Evolutionary conservation across 805 yeast genomes (phyloP).

Genomic region (Saturnispora hagleri): DNA sequence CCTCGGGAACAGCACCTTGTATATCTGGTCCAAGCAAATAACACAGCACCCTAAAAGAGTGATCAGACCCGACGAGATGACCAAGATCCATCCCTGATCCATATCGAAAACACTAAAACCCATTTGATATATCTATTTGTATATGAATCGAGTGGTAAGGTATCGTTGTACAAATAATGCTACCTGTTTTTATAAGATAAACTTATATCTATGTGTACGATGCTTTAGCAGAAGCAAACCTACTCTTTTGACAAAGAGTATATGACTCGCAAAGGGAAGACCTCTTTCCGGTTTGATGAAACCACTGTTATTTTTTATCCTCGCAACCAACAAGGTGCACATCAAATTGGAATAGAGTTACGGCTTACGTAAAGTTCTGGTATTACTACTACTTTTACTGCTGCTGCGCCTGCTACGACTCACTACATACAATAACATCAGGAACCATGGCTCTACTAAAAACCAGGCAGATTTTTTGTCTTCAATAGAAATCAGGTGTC

Average conservation of each 20-base stretch:
- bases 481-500: slow-evolving; percentile 10
- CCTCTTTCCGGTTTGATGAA: not conserved
- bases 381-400: not conserved
- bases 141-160: not conserved
- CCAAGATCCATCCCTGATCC: slow-evolving; percentile 56
- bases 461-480: slow-evolving; percentile 10
- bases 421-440: not conserved
- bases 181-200: not conserved
- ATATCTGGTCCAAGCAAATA: slow-evolving; percentile 52
- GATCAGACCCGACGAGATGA: slow-evolving; percentile 55
- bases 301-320: not conserved
- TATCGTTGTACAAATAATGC: too few species aligned
- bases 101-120: slow-evolving; percentile 7
- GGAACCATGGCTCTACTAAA: slow-evolving; percentile 10
- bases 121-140: not conserved
- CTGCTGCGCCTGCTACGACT: not conserved
- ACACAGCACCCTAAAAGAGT: slow-evolving; percentile 65
- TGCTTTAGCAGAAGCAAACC: not conserved
- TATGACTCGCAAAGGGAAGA: not conserved
- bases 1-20: slow-evolving; percentile 35
- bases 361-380: not conserved
- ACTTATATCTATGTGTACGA: not conserved
- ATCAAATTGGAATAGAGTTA: not conserved
- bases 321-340: not conserved
- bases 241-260: not conserved